phyloP scores from a whole-genome alignment of 805 yeast genomes.

The Ogataea sp. region DNA sequence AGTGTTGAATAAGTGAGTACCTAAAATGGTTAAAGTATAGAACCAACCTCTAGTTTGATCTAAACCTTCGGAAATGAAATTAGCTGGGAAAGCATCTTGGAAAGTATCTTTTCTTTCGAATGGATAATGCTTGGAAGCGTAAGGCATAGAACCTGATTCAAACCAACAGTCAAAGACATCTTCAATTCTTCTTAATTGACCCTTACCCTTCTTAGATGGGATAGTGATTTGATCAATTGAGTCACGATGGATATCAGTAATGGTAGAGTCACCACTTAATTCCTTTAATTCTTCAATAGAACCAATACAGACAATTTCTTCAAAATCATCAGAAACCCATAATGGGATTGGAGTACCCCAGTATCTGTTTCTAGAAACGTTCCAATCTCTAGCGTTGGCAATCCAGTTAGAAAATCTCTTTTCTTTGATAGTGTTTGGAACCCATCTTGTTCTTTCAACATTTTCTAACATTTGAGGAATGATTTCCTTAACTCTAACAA shows the following conservation, averaged over 20 bases:
- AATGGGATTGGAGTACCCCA: conserved; percentile 99
- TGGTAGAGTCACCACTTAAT: conserved; percentile 72
- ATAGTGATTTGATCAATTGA: conserved; percentile 85
- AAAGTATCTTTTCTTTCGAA: conserved; percentile 77
- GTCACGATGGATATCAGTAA: conserved; percentile 92
- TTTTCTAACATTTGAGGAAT: conserved; percentile 85
- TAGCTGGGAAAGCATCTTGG: conserved; percentile 81
- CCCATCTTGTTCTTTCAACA: conserved; percentile 89
- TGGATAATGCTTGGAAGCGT: conserved; percentile 94
- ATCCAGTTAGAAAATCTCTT: conserved; percentile 98
- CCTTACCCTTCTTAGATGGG: conserved; percentile 87
- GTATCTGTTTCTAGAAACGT: conserved; percentile 93
- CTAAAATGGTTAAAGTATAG: conserved; percentile 90
- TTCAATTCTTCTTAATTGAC: conserved; percentile 80
- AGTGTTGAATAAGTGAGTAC: conserved; percentile 85
- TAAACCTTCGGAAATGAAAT: conserved; percentile 96
- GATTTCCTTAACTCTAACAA: conserved; percentile 80
- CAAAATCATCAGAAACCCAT: conserved; percentile 92
- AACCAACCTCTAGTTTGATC: conserved; percentile 99
- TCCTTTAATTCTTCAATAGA: conserved; percentile 80
- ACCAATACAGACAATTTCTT: conserved; percentile 90
- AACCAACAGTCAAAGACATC: conserved; percentile 99
- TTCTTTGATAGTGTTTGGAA: conserved; percentile 82
- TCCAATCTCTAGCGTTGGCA: conserved; percentile 99
- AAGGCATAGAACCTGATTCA: conserved; percentile 99